Percentiles rank a stretch among this genome's conserved stretches.
These are phyloP conservation scores for Colletotrichum orbiculare DNA, from an alignment of 2,329 filamentous ascomycete species.

Conservation along the genomic window DNA sequence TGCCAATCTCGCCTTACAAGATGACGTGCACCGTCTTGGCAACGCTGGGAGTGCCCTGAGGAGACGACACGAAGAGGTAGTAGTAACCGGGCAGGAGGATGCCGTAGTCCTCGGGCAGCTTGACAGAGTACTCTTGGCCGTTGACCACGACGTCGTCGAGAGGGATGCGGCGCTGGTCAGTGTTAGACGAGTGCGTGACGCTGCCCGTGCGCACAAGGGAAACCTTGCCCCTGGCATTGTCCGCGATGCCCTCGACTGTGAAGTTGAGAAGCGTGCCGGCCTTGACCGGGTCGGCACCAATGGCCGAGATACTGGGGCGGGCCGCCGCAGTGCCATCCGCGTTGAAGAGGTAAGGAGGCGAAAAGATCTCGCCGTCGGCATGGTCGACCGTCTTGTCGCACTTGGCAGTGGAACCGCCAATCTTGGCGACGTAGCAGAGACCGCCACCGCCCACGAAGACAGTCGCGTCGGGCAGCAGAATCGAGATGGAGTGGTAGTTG, in stretches of 20 bases:
- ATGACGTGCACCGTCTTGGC: constrained; percentile 52
- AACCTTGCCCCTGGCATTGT: constrained; percentile 41
- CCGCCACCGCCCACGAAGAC: constrained; percentile 64
- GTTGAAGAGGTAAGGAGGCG: constrained; percentile 66
- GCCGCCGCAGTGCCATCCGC: constrained; percentile 50
- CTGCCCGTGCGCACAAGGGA: constrained; percentile 61
- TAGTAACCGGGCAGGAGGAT: constrained; percentile 64
- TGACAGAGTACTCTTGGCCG: constrained; percentile 50
- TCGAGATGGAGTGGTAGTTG: constrained; percentile 61
- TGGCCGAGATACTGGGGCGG: constrained; percentile 54
- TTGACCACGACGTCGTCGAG: constrained; percentile 45
- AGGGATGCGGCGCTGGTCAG: constrained; percentile 65
- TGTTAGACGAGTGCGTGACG: constrained; percentile 67
- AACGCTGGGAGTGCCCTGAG: constrained; percentile 57
- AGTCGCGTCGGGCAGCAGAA: constrained; percentile 62
- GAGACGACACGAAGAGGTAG: constrained; percentile 63
- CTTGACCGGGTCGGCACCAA: constrained; percentile 42
- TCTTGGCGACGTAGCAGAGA: constrained; percentile 53
- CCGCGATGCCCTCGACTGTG: constrained; percentile 48
- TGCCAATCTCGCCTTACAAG: constrained; percentile 25
- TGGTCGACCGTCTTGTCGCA: constrained; percentile 59
- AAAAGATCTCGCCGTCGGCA: constrained; percentile 65
- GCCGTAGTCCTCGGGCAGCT: constrained; percentile 59
- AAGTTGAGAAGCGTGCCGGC: constrained; percentile 40
- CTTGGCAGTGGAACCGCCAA: constrained; percentile 41